Evolutionary conservation across 257 asterid genomes (phyloP).

Genomic region (Solanum paucissectum): DNA sequence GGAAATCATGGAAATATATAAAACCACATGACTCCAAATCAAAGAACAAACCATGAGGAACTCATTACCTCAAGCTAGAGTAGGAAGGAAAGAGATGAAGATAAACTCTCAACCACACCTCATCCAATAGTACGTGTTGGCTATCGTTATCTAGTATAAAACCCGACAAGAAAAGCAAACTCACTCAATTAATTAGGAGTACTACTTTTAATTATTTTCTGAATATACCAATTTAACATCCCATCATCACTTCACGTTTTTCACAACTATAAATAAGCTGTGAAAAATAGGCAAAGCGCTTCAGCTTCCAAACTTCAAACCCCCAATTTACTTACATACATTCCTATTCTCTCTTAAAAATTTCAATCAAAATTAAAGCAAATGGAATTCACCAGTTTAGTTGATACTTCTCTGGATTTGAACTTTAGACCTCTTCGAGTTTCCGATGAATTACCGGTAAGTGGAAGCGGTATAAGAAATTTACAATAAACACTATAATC

Average conservation of each 20-base stretch:
- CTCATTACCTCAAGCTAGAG: too few species aligned
- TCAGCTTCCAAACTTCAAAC: not conserved
- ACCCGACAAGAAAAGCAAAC: conserved; percentile 6
- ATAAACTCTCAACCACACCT: too few species aligned
- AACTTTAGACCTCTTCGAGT: conserved; percentile 39
- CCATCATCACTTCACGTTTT: not conserved
- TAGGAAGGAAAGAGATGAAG: too few species aligned
- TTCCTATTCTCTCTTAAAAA: not conserved
- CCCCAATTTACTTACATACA: not conserved
- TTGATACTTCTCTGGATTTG: conserved; percentile 69
- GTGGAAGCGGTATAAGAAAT: too few species aligned
- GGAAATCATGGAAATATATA: too few species aligned
- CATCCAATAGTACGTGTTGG: too few species aligned
- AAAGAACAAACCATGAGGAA: too few species aligned
- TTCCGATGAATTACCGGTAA: conserved; percentile 35
- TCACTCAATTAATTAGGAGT: not conserved
- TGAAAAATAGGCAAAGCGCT: not conserved
- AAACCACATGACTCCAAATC: too few species aligned
- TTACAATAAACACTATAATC: too few species aligned
- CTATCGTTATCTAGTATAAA: too few species aligned
- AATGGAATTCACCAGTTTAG: conserved; percentile 59
- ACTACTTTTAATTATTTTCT: not conserved
- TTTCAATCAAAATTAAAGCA: not conserved
- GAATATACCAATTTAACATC: not conserved
- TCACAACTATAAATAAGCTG: conserved; percentile 1